phyloP scores from a whole-genome alignment of 768 basidiomycete species.

The Amanita jacksonii region DNA sequence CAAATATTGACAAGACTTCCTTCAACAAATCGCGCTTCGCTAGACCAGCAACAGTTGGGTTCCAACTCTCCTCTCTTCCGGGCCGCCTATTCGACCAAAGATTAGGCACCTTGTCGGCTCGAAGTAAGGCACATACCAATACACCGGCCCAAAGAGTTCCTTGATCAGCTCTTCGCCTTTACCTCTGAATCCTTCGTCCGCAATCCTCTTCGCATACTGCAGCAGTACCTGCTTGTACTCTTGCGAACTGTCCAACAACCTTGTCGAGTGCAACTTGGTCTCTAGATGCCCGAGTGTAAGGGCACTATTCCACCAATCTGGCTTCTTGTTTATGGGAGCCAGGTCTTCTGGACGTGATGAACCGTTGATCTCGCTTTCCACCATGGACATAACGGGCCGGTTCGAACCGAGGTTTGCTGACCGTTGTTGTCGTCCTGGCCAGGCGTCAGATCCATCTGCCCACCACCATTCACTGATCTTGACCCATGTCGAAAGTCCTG shows the following conservation, averaged over 20 bases:
- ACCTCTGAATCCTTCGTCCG: constrained; percentile 79
- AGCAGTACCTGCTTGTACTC: constrained; percentile 77
- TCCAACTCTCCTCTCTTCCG: constrained; percentile 56
- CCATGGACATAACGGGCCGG: constrained; percentile 44
- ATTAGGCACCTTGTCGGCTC: too few species aligned
- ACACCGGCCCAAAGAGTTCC: constrained; percentile 86
- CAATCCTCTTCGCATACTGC: constrained; percentile 75
- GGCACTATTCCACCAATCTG: constrained; percentile 77
- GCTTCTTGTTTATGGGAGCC: constrained; percentile 38
- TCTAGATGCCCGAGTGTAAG: constrained; percentile 87
- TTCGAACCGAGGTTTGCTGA: constrained; percentile 26
- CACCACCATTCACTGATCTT: constrained; percentile 80
- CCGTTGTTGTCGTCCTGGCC: constrained; percentile 64
- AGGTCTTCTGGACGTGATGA: constrained; percentile 21
- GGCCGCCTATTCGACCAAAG: constrained; percentile 44
- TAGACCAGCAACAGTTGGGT: constrained; percentile 57
- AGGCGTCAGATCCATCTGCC: constrained; percentile 72
- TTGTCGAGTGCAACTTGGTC: constrained; percentile 65
- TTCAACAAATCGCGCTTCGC: constrained; percentile 74
- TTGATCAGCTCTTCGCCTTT: constrained; percentile 89
- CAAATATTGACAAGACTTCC: constrained; percentile 72
- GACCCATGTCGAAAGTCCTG: constrained; percentile 55
- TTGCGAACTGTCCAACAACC: constrained; percentile 64
- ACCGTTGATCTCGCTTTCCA: constrained; percentile 38
- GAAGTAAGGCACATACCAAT: constrained; percentile 50